A percentile compares a stretch with the other conserved stretches of the same genome.
phyloP scores from a whole-genome alignment of 164 flowering plant genomes.

The Vitis riparia region DNA sequence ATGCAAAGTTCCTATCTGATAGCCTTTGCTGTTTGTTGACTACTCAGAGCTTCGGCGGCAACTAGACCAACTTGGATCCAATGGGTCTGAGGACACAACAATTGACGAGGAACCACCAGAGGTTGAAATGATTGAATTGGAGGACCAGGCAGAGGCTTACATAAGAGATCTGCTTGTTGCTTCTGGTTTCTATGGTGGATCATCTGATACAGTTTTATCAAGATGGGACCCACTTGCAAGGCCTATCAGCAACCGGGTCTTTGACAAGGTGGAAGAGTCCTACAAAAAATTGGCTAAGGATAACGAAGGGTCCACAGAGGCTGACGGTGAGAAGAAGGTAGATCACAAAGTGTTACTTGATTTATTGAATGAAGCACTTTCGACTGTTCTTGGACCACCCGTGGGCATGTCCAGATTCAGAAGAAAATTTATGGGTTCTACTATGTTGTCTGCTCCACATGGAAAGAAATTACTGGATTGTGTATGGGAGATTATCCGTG shows the following conservation, averaged over 20 bases:
- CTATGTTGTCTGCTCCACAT: conserved; percentile 25
- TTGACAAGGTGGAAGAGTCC: conserved; percentile 72
- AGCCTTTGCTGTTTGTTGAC: neutral
- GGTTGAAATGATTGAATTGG: conserved; percentile 37
- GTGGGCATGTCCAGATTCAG: conserved; percentile 37
- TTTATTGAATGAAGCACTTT: conserved; percentile 67
- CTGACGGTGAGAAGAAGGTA: conserved; percentile 24
- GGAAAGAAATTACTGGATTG: conserved; percentile 54
- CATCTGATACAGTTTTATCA: conserved; percentile 32
- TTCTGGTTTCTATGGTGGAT: conserved; percentile 70
- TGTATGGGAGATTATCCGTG: conserved; percentile 53
- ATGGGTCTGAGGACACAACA: conserved; percentile 31
- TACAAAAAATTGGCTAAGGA: conserved; percentile 32
- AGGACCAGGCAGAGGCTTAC: conserved; percentile 57
- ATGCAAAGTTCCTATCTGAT: neutral
- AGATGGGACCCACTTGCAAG: conserved; percentile 54
- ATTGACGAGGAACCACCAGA: conserved; percentile 35
- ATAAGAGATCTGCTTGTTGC: conserved; percentile 72
- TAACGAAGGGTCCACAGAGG: conserved; percentile 21
- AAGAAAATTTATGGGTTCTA: conserved; percentile 27
- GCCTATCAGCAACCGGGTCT: conserved; percentile 52
- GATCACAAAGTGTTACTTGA: conserved; percentile 63
- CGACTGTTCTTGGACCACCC: conserved; percentile 45
- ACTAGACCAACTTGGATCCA: conserved; percentile 55
- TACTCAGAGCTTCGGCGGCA: conserved; percentile 70